Evolutionary conservation across 2,329 filamentous ascomycete genomes (phyloP).

Genomic region (Rachicladosporium sp.): DNA sequence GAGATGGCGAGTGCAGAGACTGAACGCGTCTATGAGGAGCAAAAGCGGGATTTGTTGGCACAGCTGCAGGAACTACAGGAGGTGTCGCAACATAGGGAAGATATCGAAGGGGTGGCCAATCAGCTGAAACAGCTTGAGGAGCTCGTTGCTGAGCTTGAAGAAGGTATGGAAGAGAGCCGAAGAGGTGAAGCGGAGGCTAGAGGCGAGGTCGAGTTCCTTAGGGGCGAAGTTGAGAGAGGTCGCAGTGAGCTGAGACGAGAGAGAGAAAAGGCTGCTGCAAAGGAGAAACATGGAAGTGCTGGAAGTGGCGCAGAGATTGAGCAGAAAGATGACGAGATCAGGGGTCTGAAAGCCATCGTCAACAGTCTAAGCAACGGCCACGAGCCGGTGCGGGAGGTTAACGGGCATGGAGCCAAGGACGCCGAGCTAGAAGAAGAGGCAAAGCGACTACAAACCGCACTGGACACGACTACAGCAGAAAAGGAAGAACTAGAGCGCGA

Average conservation of each 20-base stretch:
- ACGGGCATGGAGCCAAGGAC: neutral
- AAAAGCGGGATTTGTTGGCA: slow-evolving; percentile 71
- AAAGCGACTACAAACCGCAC: slow-evolving; percentile 45
- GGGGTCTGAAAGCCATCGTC: slow-evolving; percentile 93
- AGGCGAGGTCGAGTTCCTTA: slow-evolving; percentile 87
- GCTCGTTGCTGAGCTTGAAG: slow-evolving; percentile 89
- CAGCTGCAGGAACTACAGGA: slow-evolving; percentile 65
- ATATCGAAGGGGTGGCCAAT: slow-evolving; percentile 79
- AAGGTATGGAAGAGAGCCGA: slow-evolving; percentile 87
- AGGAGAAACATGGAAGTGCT: slow-evolving; percentile 37
- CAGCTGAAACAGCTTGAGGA: slow-evolving; percentile 95
- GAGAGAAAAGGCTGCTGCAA: slow-evolving; percentile 63
- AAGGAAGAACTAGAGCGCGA: slow-evolving; percentile 79
- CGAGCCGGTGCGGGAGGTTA: slow-evolving; percentile 1
- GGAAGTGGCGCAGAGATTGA: slow-evolving; percentile 58
- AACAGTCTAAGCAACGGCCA: slow-evolving; percentile 80
- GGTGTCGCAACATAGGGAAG: slow-evolving; percentile 67
- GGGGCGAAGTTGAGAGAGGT: slow-evolving; percentile 87
- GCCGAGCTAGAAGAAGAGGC: slow-evolving; percentile 32
- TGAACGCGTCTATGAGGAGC: slow-evolving; percentile 87
- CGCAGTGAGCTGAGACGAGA: slow-evolving; percentile 79
- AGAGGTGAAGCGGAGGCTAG: slow-evolving; percentile 90
- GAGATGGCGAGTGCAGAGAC: slow-evolving; percentile 94
- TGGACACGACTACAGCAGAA: slow-evolving; percentile 66
- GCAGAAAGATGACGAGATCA: slow-evolving; percentile 93